Evolutionary conservation across 2,329 filamentous ascomycete genomes (phyloP).

Genomic region (Neophaeococcomyces aloes): DNA sequence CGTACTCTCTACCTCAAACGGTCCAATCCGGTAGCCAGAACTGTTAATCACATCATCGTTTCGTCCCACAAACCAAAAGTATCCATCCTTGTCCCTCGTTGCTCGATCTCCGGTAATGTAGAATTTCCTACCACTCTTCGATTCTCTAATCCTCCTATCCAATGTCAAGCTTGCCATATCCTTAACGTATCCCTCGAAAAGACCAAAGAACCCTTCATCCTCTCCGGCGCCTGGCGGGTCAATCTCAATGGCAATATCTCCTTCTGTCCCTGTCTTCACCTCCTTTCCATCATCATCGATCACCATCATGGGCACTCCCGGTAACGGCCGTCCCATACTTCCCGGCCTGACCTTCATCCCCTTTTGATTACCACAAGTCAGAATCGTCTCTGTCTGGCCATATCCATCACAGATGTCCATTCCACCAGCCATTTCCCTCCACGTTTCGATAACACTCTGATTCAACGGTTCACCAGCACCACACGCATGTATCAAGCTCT

Average conservation of each 20-base stretch:
- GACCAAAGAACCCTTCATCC: slow-evolving; percentile 14
- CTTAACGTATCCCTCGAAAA: slow-evolving; percentile 19
- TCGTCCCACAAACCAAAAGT: slow-evolving; percentile 29
- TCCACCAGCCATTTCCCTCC: slow-evolving; percentile 27
- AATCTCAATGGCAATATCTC: slow-evolving; percentile 29
- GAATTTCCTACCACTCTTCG: slow-evolving; percentile 19
- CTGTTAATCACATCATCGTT: slow-evolving; percentile 33
- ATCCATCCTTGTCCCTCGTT: slow-evolving; percentile 26
- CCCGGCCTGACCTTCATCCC: slow-evolving; percentile 28
- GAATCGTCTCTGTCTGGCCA: slow-evolving; percentile 33
- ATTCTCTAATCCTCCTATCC: slow-evolving; percentile 14
- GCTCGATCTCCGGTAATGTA: slow-evolving; percentile 32
- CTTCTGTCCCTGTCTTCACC: slow-evolving; percentile 24
- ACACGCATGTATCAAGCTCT: slow-evolving; percentile 28
- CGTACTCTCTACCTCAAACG: slow-evolving; percentile 34
- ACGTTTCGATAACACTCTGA: slow-evolving; percentile 30
- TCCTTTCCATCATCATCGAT: slow-evolving; percentile 26
- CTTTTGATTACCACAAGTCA: slow-evolving; percentile 32
- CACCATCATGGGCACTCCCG: slow-evolving; percentile 28
- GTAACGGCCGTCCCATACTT: slow-evolving; percentile 32
- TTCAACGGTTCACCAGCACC: slow-evolving; percentile 33
- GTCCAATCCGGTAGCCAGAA: slow-evolving; percentile 30
- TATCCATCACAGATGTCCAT: slow-evolving; percentile 33
- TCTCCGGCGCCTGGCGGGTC: slow-evolving; percentile 4
- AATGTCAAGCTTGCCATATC: slow-evolving; percentile 14